These are phyloP conservation scores for Ilyonectria sp. DNA, from an alignment of 2,329 filamentous ascomycete species.

Conservation along the genomic window DNA sequence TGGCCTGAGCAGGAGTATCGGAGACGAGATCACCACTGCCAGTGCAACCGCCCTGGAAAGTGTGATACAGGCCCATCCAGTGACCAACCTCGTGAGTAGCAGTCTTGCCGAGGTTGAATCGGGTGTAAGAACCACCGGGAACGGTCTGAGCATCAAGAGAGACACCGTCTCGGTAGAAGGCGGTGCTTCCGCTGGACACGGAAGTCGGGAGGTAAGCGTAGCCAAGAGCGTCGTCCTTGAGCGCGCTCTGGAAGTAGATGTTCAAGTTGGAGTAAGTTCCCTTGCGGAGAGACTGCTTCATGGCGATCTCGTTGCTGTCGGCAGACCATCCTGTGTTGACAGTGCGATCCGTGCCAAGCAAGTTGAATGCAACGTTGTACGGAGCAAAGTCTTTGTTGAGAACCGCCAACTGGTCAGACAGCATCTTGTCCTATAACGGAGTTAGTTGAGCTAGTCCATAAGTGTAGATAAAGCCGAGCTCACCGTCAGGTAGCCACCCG, in stretches of 20 bases:
- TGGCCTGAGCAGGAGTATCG: slow-evolving; percentile 59
- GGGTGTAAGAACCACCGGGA: slow-evolving; percentile 54
- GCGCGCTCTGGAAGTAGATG: slow-evolving; percentile 60
- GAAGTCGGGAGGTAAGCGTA: slow-evolving; percentile 63
- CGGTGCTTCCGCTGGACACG: slow-evolving; percentile 49
- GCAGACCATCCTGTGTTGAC: slow-evolving; percentile 62
- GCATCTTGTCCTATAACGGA: not conserved
- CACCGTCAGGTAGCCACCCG: slow-evolving; percentile 2
- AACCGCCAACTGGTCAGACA: slow-evolving; percentile 39
- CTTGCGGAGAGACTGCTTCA: slow-evolving; percentile 63
- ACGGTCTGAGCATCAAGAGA: slow-evolving; percentile 55
- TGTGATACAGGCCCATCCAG: slow-evolving; percentile 65
- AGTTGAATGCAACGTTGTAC: slow-evolving; percentile 59
- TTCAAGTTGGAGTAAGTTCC: slow-evolving; percentile 61
- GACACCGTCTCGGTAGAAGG: slow-evolving; percentile 58
- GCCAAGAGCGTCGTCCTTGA: slow-evolving; percentile 56
- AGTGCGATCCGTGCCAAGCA: slow-evolving; percentile 58
- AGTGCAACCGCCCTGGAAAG: slow-evolving; percentile 60
- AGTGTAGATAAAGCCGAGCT: not conserved
- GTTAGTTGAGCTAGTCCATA: not conserved
- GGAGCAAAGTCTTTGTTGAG: slow-evolving; percentile 61
- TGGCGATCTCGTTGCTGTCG: slow-evolving; percentile 54
- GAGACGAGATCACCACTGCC: slow-evolving; percentile 56
- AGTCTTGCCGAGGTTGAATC: slow-evolving; percentile 54
- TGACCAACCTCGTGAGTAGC: slow-evolving; percentile 62